phyloP scores from a whole-genome alignment of 345 rosid genomes.

The Eucalyptus sideroxylon region DNA sequence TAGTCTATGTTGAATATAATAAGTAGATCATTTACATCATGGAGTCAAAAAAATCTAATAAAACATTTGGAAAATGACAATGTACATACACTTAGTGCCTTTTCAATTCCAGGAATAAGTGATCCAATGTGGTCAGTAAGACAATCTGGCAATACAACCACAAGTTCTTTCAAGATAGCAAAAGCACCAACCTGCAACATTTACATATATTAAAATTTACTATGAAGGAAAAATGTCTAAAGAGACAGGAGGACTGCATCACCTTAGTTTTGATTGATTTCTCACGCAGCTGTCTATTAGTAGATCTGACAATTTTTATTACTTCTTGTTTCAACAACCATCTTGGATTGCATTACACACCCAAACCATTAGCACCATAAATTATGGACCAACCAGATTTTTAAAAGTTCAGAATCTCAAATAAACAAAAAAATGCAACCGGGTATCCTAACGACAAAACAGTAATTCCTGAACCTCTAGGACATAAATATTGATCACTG shows the following conservation, averaged over 20 bases:
- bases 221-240: too few species aligned
- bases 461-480: not conserved
- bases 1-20: not conserved
- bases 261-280: too few species aligned
- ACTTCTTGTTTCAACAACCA: conserved; percentile 97
- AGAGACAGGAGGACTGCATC: too few species aligned
- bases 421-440: not conserved
- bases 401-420: not conserved
- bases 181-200: too few species aligned
- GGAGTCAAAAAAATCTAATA: not conserved
- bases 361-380: not conserved
- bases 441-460: not conserved
- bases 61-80: not conserved
- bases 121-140: too few species aligned
- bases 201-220: too few species aligned
- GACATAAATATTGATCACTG: too few species aligned
- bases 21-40: not conserved
- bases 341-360: conserved; percentile 53
- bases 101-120: too few species aligned
- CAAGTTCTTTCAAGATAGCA: too few species aligned
- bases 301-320: conserved; percentile 88
- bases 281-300: conserved; percentile 30
- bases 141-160: too few species aligned
- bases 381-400: not conserved
- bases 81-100: too few species aligned